Conservation (phyloP, 2,329 filamentous ascomycete species). For the Monilinia fructigena region DNA sequence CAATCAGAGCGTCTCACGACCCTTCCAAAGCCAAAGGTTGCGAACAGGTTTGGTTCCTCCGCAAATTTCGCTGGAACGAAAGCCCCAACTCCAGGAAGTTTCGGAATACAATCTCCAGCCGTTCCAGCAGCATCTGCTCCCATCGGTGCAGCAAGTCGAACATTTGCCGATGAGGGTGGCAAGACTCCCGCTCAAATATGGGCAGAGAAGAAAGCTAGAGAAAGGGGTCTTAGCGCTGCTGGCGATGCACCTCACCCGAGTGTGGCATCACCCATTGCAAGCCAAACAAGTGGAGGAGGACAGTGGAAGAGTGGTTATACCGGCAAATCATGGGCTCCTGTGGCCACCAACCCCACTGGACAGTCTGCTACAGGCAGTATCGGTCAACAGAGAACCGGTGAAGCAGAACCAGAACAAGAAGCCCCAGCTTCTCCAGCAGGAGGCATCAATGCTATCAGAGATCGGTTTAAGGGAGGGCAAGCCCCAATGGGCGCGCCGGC, state of each 20-base stretch:
- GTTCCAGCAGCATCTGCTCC: constrained; percentile 55
- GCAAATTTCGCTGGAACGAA: constrained; percentile 83
- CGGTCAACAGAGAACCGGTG: constrained; percentile 63
- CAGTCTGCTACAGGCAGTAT: constrained; percentile 54
- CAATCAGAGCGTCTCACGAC: constrained; percentile 78
- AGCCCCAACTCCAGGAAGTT: constrained; percentile 72
- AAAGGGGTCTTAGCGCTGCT: constrained; percentile 58
- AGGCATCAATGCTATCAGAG: constrained; percentile 71
- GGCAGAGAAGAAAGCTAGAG: constrained; percentile 93
- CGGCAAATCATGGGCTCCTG: constrained; percentile 86
- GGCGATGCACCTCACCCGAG: constrained; percentile 47
- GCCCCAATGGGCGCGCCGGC: constrained; percentile 62
- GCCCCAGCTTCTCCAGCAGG: constrained; percentile 57
- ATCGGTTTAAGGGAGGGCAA: constrained; percentile 74
- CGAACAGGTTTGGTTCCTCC: constrained; percentile 78
- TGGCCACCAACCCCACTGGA: constrained; percentile 71
- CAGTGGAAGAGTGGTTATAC: constrained; percentile 91
- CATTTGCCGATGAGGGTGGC: constrained; percentile 90
- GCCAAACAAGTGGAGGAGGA: constrained; percentile 68
- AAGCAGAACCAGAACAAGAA: constrained; percentile 48
- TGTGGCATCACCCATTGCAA: constrained; percentile 54
- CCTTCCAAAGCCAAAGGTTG: constrained; percentile 91
- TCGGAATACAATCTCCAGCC: constrained; percentile 62
- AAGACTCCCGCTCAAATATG: constrained; percentile 96
- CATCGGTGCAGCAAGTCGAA: constrained; percentile 80